These are phyloP conservation scores for Albugo laibachii DNA, from an alignment of 352 stramenopile genomes.

Conservation along the genomic window DNA sequence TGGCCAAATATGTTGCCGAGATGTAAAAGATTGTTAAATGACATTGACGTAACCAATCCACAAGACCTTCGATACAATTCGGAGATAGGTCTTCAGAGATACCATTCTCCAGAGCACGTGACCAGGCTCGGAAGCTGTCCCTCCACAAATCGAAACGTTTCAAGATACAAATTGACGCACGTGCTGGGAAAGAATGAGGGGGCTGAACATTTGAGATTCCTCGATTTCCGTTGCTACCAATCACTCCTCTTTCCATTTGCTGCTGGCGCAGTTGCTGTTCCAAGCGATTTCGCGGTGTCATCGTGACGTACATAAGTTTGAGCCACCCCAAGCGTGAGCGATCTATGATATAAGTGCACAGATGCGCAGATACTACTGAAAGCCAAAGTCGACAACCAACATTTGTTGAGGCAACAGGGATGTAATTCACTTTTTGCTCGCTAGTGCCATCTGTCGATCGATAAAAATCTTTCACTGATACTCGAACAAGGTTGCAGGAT, in stretches of 20 bases:
- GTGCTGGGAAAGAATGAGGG: too few species aligned
- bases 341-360: conserved; percentile 34
- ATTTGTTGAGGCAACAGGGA: conserved; percentile 14
- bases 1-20: conserved; percentile 38
- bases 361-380: conserved; percentile 32
- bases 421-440: background rate
- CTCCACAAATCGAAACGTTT: too few species aligned
- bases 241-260: background rate
- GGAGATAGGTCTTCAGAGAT: too few species aligned
- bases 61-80: conserved; percentile 15
- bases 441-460: background rate
- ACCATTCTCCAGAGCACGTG: too few species aligned
- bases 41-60: conserved; percentile 21
- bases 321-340: conserved; percentile 53
- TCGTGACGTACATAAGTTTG: conserved; percentile 37
- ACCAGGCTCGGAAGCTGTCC: too few species aligned
- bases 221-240: too few species aligned
- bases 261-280: conserved; percentile 34
- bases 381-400: conserved; percentile 16
- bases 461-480: conserved; percentile 10
- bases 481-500: conserved; percentile 66
- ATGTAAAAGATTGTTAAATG: conserved; percentile 67
- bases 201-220: too few species aligned
- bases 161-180: too few species aligned
- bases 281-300: conserved; percentile 52